Evolutionary conservation across 208 protist genomes (phyloP), one percentile per base, ranked within the genome.

Genomic region (Chromosphaera perkinsii): DNA sequence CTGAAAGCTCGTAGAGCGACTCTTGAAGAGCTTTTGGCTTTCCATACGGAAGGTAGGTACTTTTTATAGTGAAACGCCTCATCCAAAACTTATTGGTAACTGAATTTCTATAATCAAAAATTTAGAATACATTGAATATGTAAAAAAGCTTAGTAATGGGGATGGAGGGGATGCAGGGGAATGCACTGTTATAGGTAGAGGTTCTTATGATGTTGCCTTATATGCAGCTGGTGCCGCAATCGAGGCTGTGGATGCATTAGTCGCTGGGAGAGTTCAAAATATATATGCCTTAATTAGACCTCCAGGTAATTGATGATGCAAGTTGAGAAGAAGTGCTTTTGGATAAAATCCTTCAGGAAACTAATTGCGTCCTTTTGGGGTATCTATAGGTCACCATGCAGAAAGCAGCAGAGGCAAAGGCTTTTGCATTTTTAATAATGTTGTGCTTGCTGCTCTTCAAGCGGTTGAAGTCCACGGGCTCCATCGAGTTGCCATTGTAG

Each of bases 371-470:
- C 14, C 17, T 54, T 54, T 31, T 54, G 22, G 20, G 9, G 24
- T 54, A 27, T 29, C n/a, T 31, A 54, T 66, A 58, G 72, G 73
- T 3, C 73, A 78, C 45, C 73, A 78, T 55, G 69, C 73, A n/a
- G 42, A 59, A 24, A 32, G 49, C 0, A 49, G 60, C 10, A 39
- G 35, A 20, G 69, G 56, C 9, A 49, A 36, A 14, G 73, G 73
- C 22, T 78, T 75, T 43, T 78, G 73, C 58, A 51, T 76, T 29
- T 64, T 78, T 32, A 75, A 75, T 54, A 78, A 78, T 29, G 64
- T 69, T 24, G 69, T 54, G 10, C 35, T 77, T 45, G 54, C 72
- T 24, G 66, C 66, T 5, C 36, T 59, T 7, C 12, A 51, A 14
- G 61, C 61, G 14, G 12, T 58, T 22, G 29, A 26, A n/a, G 32